Evolutionary conservation across 2,329 filamentous ascomycete genomes (phyloP).

Genomic region (Colletotrichum tanaceti): DNA sequence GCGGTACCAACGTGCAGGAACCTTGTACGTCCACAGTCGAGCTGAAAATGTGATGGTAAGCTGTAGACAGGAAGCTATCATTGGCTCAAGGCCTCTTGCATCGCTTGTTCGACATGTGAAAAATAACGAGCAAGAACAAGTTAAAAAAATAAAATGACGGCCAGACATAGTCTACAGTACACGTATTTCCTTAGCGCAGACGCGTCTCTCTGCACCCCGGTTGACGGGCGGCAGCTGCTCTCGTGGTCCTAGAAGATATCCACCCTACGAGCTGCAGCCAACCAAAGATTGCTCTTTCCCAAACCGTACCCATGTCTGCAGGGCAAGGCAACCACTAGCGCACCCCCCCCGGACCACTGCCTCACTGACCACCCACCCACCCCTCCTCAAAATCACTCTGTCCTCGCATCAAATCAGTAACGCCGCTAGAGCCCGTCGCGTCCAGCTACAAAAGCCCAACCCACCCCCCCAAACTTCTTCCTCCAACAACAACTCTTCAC

Average conservation of each 20-base stretch:
- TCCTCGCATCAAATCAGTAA: slow-evolving; percentile 65
- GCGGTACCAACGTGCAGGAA: neutral
- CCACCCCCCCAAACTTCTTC: slow-evolving; percentile 62
- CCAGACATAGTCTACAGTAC: slow-evolving; percentile 35
- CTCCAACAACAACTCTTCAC: slow-evolving; percentile 60
- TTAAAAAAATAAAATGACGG: slow-evolving; percentile 16
- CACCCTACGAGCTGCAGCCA: neutral
- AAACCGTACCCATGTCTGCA: neutral
- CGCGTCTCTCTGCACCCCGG: slow-evolving; percentile 29
- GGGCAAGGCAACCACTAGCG: slow-evolving; percentile 6
- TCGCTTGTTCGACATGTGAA: neutral
- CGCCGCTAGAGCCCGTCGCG: slow-evolving; percentile 61
- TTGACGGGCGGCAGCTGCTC: slow-evolving; percentile 16
- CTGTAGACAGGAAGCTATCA: neutral
- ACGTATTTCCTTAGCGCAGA: slow-evolving; percentile 43
- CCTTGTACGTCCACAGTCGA: neutral
- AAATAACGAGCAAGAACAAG: neutral
- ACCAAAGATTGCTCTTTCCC: neutral
- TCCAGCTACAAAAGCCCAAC: slow-evolving; percentile 71
- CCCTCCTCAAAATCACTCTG: slow-evolving; percentile 47
- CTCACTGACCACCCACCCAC: slow-evolving; percentile 26
- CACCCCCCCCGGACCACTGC: neutral
- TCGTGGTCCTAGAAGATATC: neutral
- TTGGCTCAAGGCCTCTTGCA: slow-evolving; percentile 8
- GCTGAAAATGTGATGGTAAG: neutral